Percentiles rank a stretch among this genome's conserved stretches.
These are phyloP conservation scores for Penicillium hesseltinei DNA, from an alignment of 2,329 filamentous ascomycete species.

Conservation along the genomic window DNA sequence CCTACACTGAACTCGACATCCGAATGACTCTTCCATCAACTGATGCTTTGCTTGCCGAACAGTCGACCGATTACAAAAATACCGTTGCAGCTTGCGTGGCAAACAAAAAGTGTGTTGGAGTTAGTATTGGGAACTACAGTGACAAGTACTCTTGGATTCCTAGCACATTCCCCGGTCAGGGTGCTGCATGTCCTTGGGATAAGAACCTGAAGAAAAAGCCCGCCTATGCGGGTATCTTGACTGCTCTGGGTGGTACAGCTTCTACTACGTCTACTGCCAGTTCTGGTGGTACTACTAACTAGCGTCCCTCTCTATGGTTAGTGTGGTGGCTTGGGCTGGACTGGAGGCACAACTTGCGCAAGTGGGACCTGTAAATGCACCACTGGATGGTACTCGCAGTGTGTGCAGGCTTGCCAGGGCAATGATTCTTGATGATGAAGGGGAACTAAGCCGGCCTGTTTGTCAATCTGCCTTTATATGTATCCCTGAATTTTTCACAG, in stretches of 20 bases:
- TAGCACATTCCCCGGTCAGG: slow-evolving; percentile 41
- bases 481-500: neutral
- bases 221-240: slow-evolving; percentile 41
- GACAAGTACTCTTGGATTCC: slow-evolving; percentile 51
- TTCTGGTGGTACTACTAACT: slow-evolving; percentile 10
- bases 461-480: neutral
- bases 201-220: slow-evolving; percentile 49
- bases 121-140: slow-evolving; percentile 45
- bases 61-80: slow-evolving; percentile 34
- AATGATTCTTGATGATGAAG: neutral
- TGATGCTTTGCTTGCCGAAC: slow-evolving; percentile 26
- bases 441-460: neutral
- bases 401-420: slow-evolving; percentile 14
- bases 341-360: slow-evolving; percentile 27
- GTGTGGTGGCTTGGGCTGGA: slow-evolving; percentile 32
- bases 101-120: slow-evolving; percentile 32
- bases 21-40: slow-evolving; percentile 42
- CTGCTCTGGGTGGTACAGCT: slow-evolving; percentile 22
- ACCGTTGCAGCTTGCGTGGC: slow-evolving; percentile 33
- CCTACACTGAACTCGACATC: slow-evolving; percentile 50
- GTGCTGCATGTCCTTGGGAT: slow-evolving; percentile 49
- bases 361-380: slow-evolving; percentile 27
- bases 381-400: slow-evolving; percentile 35
- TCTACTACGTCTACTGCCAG: slow-evolving; percentile 13
- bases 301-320: slow-evolving; percentile 26